These are phyloP conservation scores for Claviceps africana DNA, from an alignment of 2,329 filamentous ascomycete genomes.

Conservation along the genomic window DNA sequence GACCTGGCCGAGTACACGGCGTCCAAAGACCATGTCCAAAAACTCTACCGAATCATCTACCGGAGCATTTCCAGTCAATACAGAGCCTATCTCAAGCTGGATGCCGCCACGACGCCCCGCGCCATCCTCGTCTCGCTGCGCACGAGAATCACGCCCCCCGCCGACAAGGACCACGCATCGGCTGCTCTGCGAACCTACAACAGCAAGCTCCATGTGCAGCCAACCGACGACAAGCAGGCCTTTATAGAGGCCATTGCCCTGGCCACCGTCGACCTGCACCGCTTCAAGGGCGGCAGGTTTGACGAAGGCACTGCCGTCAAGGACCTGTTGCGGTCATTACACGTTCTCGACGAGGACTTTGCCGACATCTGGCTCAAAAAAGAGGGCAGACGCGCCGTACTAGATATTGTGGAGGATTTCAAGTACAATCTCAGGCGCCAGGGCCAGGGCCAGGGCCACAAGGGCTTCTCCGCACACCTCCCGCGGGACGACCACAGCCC, in stretches of 20 bases:
- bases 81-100: constrained; percentile 5
- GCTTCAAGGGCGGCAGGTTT: background rate
- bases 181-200: background rate
- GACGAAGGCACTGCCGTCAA: constrained; percentile 2
- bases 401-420: constrained; percentile 7
- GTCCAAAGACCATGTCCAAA: constrained; percentile 3
- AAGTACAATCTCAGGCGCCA: constrained; percentile 2
- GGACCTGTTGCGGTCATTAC: constrained; percentile 1
- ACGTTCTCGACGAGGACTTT: constrained; percentile 3
- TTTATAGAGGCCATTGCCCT: constrained; percentile 5
- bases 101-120: constrained; percentile 5
- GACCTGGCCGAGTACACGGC: constrained; percentile 1
- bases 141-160: background rate
- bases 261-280: constrained; percentile 4
- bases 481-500: too few species aligned
- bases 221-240: constrained; percentile 1
- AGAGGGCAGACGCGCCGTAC: background rate
- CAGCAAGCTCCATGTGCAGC: constrained; percentile 1
- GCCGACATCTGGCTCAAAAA: background rate
- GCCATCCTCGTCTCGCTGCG: constrained; percentile 4
- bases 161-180: constrained; percentile 1
- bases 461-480: too few species aligned
- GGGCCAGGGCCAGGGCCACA: background rate
- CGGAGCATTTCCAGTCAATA: constrained; percentile 4
- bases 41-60: constrained; percentile 6